Base-by-base conservation (phyloP, 805 yeast species). In the Saccharomycopsis sp. region DNA sequence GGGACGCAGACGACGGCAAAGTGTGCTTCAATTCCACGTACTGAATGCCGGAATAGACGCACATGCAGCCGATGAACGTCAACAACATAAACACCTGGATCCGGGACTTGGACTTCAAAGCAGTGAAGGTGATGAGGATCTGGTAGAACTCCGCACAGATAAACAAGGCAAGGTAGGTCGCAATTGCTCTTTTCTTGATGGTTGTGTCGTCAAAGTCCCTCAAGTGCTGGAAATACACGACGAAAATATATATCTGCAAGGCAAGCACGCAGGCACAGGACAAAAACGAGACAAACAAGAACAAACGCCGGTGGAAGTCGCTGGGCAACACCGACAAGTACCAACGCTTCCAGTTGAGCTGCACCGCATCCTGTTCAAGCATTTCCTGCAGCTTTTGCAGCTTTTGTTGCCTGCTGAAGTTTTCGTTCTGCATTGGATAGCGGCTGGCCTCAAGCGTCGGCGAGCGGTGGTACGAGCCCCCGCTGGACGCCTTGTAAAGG, bases 111-210 rank as follows among this genome's bases (percentile, higher is more conserved):
- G 72, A 65, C 21, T 57, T 58, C 14, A 74, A 61, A 2, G 75
- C 77, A 12, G 73, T 59, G 2, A 66, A 29, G 2, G 77, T 71
- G 37, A 74, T 64, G 4, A 67, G 54, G 18, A 73, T 64, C 58
- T 75, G 78, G 63, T 70, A 75, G 14, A 75, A 40, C n/a, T 70
- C 71, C 5, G 77, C 75, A 62, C 74, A 73, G 20, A 74, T 73
- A 61, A 73, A 74, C n/a, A 74, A 64, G 1, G 78, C 71, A 50
- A 75, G 62, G 60, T 67, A 74, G 18, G 64, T 60, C 4, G 55
- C 61, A 21, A 62, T 48, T 3, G 61, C 61, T 58, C 66, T 63
- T 52, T 61, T 62, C 24, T 67, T 57, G 16, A 62, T 37, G 37
- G 65, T 50, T n/a, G 56, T 55, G 21, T 62, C 56, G 52, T 66